Evolutionary conservation across 345 rosid genomes (phyloP).

Genomic region (Ricinus communis): DNA sequence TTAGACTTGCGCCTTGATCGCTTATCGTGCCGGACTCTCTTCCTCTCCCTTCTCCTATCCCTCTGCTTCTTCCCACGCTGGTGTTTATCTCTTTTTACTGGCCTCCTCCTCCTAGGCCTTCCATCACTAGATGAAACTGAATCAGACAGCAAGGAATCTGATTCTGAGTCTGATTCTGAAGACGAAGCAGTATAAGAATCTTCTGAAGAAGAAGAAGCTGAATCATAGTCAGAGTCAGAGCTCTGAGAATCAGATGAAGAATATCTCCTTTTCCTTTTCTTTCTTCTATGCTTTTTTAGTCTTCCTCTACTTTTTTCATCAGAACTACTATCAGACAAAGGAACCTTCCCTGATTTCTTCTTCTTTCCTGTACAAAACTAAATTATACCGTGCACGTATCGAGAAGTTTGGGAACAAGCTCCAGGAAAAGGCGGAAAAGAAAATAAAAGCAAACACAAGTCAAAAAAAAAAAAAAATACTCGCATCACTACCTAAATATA

Average conservation of each 20-base stretch:
- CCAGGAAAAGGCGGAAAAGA: neutral
- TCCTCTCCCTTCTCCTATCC: conserved; percentile 45
- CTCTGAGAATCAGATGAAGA: conserved; percentile 79
- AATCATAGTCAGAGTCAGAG: conserved; percentile 62
- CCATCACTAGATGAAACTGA: conserved; percentile 79
- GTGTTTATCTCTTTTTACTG: conserved; percentile 46
- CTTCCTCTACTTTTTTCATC: conserved; percentile 44
- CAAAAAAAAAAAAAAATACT: conserved; percentile 4
- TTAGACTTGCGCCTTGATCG: conserved; percentile 45
- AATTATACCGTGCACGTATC: conserved; percentile 4
- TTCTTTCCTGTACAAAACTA: conserved; percentile 51
- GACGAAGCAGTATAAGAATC: conserved; percentile 19
- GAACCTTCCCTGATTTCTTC: conserved; percentile 49
- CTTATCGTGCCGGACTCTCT: conserved; percentile 41
- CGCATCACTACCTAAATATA: neutral
- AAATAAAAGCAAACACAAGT: neutral
- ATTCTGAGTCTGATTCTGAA: conserved; percentile 52
- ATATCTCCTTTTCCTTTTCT: conserved; percentile 67
- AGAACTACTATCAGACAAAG: conserved; percentile 54
- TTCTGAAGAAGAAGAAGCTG: conserved; percentile 36
- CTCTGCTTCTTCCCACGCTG: conserved; percentile 45
- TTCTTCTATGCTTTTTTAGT: conserved; percentile 51
- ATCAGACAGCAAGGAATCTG: conserved; percentile 53
- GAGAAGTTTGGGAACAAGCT: neutral
- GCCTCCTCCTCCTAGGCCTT: conserved; percentile 63